phyloP scores from a whole-genome alignment of 2,329 filamentous ascomycete genomes.

The Neopestalotiopsis sp. region DNA sequence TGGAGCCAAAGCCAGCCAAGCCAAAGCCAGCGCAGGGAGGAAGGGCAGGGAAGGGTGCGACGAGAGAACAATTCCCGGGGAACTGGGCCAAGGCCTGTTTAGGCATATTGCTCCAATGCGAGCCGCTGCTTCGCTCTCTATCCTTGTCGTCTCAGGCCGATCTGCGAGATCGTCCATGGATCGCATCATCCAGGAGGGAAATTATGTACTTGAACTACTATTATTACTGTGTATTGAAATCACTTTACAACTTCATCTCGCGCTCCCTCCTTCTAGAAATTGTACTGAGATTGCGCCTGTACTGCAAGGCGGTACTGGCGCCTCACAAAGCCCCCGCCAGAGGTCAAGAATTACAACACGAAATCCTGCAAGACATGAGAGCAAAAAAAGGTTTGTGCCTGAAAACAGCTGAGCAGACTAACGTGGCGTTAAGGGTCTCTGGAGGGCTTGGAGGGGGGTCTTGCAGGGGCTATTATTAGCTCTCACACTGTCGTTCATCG shows the following conservation, averaged over 20 bases:
- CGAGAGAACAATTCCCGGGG: conserved; percentile 8
- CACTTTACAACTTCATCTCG: not conserved
- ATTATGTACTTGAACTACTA: not conserved
- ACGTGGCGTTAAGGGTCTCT: conserved; percentile 12
- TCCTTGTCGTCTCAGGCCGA: conserved; percentile 3
- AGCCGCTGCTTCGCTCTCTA: not conserved
- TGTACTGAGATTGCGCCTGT: not conserved
- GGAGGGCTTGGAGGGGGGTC: not conserved
- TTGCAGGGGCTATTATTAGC: conserved; percentile 13
- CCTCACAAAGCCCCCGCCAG: not conserved
- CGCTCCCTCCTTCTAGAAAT: not conserved
- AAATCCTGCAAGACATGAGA: not conserved
- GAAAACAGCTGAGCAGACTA: not conserved
- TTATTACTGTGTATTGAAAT: not conserved
- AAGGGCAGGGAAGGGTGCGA: not conserved
- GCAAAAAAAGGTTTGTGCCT: not conserved
- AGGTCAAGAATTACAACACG: not conserved
- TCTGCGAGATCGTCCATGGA: not conserved
- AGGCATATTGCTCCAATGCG: not conserved
- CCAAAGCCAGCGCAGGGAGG: too few relatives aligned
- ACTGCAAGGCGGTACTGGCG: not conserved
- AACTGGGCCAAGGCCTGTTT: conserved; percentile 13
- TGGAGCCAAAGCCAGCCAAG: too few relatives aligned
- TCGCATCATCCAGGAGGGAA: conserved; percentile 6
- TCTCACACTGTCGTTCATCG: conserved; percentile 1